A percentile compares a stretch with the other conserved stretches of the same genome.
Conservation (phyloP, 2,329 filamentous ascomycete species). For the Bisporella sp. region DNA sequence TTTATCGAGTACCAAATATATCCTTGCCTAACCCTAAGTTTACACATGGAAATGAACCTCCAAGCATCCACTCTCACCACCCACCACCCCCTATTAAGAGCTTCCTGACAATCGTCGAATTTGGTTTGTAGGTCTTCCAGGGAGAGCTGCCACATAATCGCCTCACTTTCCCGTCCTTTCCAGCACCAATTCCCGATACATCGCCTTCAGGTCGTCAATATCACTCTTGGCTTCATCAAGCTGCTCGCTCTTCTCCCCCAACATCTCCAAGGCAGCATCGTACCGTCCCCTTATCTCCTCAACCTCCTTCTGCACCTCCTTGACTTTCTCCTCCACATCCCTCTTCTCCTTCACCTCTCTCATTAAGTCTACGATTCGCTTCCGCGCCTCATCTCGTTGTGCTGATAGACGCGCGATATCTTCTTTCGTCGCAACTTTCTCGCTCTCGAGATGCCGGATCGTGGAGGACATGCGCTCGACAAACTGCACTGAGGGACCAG, state of each 20-base stretch:
- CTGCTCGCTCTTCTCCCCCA: constrained; percentile 94
- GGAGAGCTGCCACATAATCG: neutral
- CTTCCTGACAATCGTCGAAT: neutral
- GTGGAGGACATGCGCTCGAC: constrained; percentile 95
- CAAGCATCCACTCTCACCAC: too few species aligned
- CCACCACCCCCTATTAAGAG: too few species aligned
- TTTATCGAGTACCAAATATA: too few species aligned
- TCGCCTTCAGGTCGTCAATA: constrained; percentile 87
- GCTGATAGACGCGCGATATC: constrained; percentile 71
- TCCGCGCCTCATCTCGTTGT: constrained; percentile 89
- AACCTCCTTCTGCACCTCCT: constrained; percentile 61
- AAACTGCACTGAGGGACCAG: constrained; percentile 87
- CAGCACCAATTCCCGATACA: constrained; percentile 81
- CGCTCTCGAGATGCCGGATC: constrained; percentile 82
- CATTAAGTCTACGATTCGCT: constrained; percentile 87
- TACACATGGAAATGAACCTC: too few species aligned
- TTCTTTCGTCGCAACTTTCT: constrained; percentile 83
- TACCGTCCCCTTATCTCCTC: constrained; percentile 68
- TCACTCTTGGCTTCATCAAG: constrained; percentile 88
- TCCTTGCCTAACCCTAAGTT: too few species aligned
- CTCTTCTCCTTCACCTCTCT: constrained; percentile 71
- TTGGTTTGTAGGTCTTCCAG: neutral
- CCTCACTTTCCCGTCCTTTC: constrained; percentile 68
- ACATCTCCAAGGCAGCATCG: constrained; percentile 84
- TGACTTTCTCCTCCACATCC: constrained; percentile 50